Conservation (phyloP, 2,329 filamentous ascomycete species). For the Blastomyces emzantsi region DNA sequence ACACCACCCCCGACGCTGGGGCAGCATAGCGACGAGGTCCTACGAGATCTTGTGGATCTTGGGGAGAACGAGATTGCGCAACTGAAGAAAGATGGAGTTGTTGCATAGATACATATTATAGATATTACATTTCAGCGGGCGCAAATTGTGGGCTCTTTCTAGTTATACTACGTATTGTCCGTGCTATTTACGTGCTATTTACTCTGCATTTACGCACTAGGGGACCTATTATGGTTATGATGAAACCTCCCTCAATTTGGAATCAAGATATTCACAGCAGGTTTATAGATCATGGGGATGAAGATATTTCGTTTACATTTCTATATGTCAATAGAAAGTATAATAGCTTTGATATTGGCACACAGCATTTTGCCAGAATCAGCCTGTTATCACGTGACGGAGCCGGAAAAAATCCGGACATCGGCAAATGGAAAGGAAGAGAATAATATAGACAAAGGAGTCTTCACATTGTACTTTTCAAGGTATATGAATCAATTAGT, state of each 20-base stretch:
- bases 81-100: slow-evolving; percentile 58
- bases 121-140: neutral
- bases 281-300: neutral
- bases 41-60: slow-evolving; percentile 56
- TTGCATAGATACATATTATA: slow-evolving; percentile 39
- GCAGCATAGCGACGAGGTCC: slow-evolving; percentile 73
- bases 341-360: no score
- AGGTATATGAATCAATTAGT: neutral
- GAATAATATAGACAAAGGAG: neutral
- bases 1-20: slow-evolving; percentile 75
- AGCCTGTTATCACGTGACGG: neutral
- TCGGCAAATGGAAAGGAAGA: neutral
- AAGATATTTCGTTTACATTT: neutral
- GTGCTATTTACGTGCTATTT: neutral
- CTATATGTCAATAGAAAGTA: no score
- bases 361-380: neutral
- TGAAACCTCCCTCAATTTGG: neutral
- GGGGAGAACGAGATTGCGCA: slow-evolving; percentile 49
- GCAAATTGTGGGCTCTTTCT: neutral
- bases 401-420: neutral
- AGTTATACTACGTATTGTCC: neutral
- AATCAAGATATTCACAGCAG: neutral
- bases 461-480: neutral
- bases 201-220: neutral
- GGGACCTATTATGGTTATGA: neutral